These are phyloP conservation scores for Aurantiochytrium sp. DNA, from an alignment of 108 stramenopile species.

Conservation along the genomic window DNA sequence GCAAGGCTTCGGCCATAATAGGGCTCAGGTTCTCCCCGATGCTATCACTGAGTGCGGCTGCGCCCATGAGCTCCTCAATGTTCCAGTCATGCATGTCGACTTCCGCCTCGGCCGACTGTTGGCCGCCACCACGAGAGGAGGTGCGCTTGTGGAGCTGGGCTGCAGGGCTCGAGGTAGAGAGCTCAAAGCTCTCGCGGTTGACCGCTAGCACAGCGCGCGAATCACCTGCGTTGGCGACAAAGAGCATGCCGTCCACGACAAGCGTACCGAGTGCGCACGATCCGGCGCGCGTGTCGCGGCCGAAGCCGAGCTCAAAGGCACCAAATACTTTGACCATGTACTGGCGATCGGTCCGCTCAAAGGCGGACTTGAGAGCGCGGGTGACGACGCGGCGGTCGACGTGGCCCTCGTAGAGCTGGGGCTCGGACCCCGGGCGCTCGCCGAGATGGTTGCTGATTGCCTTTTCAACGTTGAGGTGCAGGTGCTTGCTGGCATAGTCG, in stretches of 20 bases:
- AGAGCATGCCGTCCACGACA: slow-evolving; percentile 26
- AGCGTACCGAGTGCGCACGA: slow-evolving; percentile 46
- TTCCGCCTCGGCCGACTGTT: neutral
- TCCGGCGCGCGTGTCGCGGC: slow-evolving; percentile 40
- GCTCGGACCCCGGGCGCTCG: neutral
- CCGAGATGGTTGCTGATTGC: neutral
- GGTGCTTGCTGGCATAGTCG: slow-evolving; percentile 31
- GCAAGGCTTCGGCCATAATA: neutral
- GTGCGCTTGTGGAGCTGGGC: neutral
- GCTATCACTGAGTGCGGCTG: neutral
- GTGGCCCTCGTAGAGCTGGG: neutral
- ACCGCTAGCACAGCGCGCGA: slow-evolving; percentile 21
- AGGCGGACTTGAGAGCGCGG: slow-evolving; percentile 30
- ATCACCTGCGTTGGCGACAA: slow-evolving; percentile 40
- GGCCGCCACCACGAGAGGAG: neutral
- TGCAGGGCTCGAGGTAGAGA: neutral
- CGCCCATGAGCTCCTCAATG: neutral
- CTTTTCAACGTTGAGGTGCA: neutral
- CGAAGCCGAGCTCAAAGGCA: slow-evolving; percentile 52
- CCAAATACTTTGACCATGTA: slow-evolving; percentile 31
- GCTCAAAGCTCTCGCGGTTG: neutral
- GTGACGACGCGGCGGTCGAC: neutral
- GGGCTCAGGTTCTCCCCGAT: neutral
- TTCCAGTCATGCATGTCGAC: slow-evolving; percentile 16
- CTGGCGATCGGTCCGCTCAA: slow-evolving; percentile 38